These are phyloP conservation scores for Vitis cinerea DNA, from an alignment of 164 flowering plant genomes.

Conservation along the genomic window DNA sequence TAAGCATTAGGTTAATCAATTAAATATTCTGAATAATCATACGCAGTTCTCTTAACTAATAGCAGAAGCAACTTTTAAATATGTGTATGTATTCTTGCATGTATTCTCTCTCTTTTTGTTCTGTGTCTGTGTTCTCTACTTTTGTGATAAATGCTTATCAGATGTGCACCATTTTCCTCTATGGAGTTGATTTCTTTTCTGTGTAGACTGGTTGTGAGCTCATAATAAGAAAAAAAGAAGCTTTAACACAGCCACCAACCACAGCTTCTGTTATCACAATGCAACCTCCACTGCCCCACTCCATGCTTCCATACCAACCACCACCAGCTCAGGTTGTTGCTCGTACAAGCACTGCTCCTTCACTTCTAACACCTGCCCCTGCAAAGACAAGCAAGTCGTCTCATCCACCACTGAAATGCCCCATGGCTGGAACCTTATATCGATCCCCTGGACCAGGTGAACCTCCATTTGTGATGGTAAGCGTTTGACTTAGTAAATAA, in stretches of 20 bases:
- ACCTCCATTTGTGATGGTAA: constrained; percentile 76
- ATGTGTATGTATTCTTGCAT: too few relatives aligned
- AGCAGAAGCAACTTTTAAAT: neutral
- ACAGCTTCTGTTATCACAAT: constrained; percentile 27
- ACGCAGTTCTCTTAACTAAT: neutral
- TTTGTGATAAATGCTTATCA: too few relatives aligned
- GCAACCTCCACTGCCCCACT: constrained; percentile 30
- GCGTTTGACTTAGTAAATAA: neutral
- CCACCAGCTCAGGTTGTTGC: constrained; percentile 27
- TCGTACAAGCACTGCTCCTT: constrained; percentile 26
- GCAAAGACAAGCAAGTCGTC: constrained; percentile 40
- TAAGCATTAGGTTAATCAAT: neutral
- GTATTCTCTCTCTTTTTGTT: too few relatives aligned
- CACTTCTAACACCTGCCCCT: constrained; percentile 38
- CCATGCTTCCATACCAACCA: constrained; percentile 31
- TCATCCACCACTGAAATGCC: constrained; percentile 62
- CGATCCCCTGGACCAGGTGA: constrained; percentile 68
- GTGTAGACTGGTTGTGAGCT: constrained; percentile 37
- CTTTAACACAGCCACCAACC: constrained; percentile 44
- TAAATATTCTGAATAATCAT: neutral
- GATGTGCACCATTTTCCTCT: too few relatives aligned
- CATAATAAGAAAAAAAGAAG: constrained; percentile 63
- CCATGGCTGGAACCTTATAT: constrained; percentile 84
- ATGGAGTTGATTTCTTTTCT: too few relatives aligned
- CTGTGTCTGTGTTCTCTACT: too few relatives aligned